Conservation (phyloP, 345 rosid species). For the Populus tremula region DNA sequence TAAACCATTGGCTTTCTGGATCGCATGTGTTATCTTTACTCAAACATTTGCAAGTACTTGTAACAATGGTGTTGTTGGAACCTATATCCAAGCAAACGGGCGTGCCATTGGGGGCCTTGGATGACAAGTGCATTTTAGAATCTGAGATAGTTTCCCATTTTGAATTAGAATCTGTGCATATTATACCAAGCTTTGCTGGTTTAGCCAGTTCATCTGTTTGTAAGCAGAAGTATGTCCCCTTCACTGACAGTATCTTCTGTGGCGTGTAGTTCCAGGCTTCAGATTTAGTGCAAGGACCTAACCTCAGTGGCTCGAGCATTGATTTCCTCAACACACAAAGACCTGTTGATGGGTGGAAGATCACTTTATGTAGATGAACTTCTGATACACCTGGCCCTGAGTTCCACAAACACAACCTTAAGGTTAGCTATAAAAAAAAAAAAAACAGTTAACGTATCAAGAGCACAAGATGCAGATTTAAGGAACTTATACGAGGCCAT, state of each 20-base stretch:
- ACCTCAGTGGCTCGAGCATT: slow-evolving; percentile 34
- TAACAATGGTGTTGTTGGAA: slow-evolving; percentile 35
- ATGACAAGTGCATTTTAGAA: slow-evolving; percentile 74
- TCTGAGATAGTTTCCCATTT: slow-evolving; percentile 71
- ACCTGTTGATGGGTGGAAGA: slow-evolving; percentile 79
- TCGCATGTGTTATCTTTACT: slow-evolving; percentile 50
- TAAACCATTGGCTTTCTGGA: slow-evolving; percentile 78
- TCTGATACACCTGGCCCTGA: slow-evolving; percentile 78
- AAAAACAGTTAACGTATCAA: background rate
- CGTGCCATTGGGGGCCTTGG: slow-evolving; percentile 38
- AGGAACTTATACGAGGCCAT: background rate
- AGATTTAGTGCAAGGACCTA: slow-evolving; percentile 72
- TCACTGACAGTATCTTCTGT: slow-evolving; percentile 38
- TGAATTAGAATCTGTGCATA: slow-evolving; percentile 45
- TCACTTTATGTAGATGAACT: slow-evolving; percentile 49
- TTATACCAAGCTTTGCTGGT: slow-evolving; percentile 42
- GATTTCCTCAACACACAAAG: slow-evolving; percentile 58
- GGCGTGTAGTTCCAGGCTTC: slow-evolving; percentile 70
- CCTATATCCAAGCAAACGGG: slow-evolving; percentile 78
- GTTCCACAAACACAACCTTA: background rate
- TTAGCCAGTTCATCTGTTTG: slow-evolving; percentile 41
- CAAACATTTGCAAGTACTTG: slow-evolving; percentile 55
- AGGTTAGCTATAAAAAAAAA: background rate
- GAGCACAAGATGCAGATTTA: background rate
- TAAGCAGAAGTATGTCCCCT: slow-evolving; percentile 64